phyloP scores from a whole-genome alignment of 148 eudicot genomes.

The Oxyria digyna region DNA sequence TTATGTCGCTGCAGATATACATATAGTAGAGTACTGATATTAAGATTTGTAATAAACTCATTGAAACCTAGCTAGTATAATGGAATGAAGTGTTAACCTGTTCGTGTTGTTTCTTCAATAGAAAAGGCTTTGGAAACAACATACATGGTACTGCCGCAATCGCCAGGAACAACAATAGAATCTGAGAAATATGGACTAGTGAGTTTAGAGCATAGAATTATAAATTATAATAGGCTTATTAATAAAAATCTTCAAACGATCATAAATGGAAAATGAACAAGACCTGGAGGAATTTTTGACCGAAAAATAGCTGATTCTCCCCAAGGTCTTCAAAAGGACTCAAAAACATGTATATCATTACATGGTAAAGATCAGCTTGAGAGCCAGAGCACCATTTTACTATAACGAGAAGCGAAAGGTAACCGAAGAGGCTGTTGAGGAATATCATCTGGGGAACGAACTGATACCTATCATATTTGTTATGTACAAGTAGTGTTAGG shows the following conservation, averaged over 20 bases:
- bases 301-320: constrained; percentile 71
- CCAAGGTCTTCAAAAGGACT: constrained; percentile 82
- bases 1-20: constrained; percentile 46
- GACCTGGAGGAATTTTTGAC: constrained; percentile 79
- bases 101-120: constrained; percentile 71
- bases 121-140: constrained; percentile 84
- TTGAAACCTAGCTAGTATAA: background rate
- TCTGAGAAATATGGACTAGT: constrained; percentile 21
- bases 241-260: too few species aligned
- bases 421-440: constrained; percentile 76
- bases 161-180: constrained; percentile 49
- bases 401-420: constrained; percentile 71
- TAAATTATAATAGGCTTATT: too few species aligned
- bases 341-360: constrained; percentile 88
- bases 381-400: constrained; percentile 92
- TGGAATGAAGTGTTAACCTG: constrained; percentile 23
- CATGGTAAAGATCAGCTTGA: constrained; percentile 78
- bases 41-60: background rate
- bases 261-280: background rate
- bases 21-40: background rate
- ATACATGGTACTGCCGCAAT: constrained; percentile 86
- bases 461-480: constrained; percentile 46
- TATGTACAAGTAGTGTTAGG: background rate
- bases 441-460: constrained; percentile 85
- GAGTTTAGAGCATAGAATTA: constrained; percentile 6